Percentiles rank a stretch among this genome's conserved stretches.
Conservation (phyloP, 805 yeast species). For the Starmerella riodocensis region DNA sequence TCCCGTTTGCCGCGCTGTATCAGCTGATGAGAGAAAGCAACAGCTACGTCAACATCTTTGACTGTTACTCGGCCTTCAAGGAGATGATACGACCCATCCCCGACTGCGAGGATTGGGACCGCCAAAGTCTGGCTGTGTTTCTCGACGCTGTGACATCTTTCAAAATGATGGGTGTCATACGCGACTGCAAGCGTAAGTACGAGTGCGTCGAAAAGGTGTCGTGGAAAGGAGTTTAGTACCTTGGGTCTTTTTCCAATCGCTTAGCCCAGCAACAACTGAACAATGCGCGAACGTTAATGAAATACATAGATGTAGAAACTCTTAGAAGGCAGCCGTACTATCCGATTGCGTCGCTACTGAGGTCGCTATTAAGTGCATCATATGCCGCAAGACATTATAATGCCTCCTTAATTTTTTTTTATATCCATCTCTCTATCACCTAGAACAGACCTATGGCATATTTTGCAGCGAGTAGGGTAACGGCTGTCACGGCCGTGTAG, state of each 20-base stretch:
- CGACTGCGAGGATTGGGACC: conserved; percentile 39
- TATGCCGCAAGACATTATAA: too few relatives aligned
- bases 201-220: conserved; percentile 56
- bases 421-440: too few relatives aligned
- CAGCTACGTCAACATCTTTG: conserved; percentile 50
- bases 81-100: conserved; percentile 18
- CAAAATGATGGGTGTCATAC: conserved; percentile 53
- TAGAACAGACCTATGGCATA: not conserved
- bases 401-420: too few relatives aligned
- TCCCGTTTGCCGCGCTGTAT: conserved; percentile 46
- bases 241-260: too few relatives aligned
- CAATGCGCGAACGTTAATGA: too few relatives aligned
- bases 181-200: conserved; percentile 43
- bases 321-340: too few relatives aligned
- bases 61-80: conserved; percentile 50
- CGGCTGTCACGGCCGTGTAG: conserved; percentile 36
- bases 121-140: conserved; percentile 55
- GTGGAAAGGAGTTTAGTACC: conserved; percentile 57
- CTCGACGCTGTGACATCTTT: conserved; percentile 61
- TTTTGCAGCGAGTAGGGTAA: conserved; percentile 35
- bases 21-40: conserved; percentile 70
- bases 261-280: too few relatives aligned
- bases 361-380: too few relatives aligned
- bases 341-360: too few relatives aligned
- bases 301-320: too few relatives aligned